Conservation (phyloP, 495 filamentous ascomycete genomes). For the Penicillium argentinense region DNA sequence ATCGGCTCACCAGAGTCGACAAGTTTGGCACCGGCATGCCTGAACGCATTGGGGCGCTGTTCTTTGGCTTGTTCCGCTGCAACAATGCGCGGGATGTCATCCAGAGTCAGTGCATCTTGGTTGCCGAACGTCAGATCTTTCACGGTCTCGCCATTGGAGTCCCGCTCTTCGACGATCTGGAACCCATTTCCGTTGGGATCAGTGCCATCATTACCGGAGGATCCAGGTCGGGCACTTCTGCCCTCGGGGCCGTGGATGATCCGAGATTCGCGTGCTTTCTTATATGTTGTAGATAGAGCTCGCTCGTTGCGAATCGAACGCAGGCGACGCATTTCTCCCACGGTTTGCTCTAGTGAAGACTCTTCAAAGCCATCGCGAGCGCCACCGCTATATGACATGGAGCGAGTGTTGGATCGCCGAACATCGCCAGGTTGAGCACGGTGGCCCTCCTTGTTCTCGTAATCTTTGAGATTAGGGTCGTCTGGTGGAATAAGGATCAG, state of each 20-base stretch:
- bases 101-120: slow-evolving; percentile 86
- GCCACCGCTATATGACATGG: slow-evolving; percentile 69
- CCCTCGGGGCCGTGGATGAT: slow-evolving; percentile 92
- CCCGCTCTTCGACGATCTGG: slow-evolving; percentile 85
- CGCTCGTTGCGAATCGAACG: slow-evolving; percentile 93
- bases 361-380: slow-evolving; percentile 57
- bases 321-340: slow-evolving; percentile 89
- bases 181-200: slow-evolving; percentile 59
- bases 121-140: slow-evolving; percentile 82
- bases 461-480: slow-evolving; percentile 67
- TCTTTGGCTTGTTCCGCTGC: slow-evolving; percentile 93
- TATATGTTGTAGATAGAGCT: slow-evolving; percentile 86
- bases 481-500: slow-evolving; percentile 48
- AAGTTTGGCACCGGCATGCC: slow-evolving; percentile 71
- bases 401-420: slow-evolving; percentile 65
- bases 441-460: slow-evolving; percentile 67
- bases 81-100: slow-evolving; percentile 97
- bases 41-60: slow-evolving; percentile 81
- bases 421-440: slow-evolving; percentile 42
- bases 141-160: slow-evolving; percentile 68
- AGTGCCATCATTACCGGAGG: slow-evolving; percentile 65
- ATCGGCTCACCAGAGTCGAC: slow-evolving; percentile 62
- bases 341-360: slow-evolving; percentile 89
- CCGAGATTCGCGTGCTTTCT: slow-evolving; percentile 83
- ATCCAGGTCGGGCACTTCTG: slow-evolving; percentile 72